Evolutionary conservation across 805 yeast species (phyloP).

Genomic region (Tetrapisispora namnaoensis): DNA sequence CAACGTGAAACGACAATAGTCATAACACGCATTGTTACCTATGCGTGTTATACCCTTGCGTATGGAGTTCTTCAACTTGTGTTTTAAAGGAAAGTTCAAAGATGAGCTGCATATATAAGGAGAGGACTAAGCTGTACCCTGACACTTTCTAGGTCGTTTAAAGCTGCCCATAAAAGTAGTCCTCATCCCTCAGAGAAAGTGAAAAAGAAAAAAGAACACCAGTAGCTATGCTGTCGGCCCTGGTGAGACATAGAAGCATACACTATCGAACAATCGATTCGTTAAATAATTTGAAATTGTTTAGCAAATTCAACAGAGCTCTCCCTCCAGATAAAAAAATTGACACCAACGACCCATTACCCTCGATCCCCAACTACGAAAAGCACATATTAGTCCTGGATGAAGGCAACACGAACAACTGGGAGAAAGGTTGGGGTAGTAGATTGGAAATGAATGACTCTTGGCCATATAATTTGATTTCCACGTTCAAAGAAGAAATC

Average conservation of each 20-base stretch:
- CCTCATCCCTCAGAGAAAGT: no score
- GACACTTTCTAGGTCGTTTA: no score
- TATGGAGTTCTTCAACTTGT: no score
- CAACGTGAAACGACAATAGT: no score
- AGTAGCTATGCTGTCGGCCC: no score
- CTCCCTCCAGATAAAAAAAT: slow-evolving; percentile 9
- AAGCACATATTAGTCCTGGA: slow-evolving; percentile 18
- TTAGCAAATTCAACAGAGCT: slow-evolving; percentile 7
- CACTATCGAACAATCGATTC: neutral
- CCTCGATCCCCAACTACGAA: slow-evolving; percentile 15
- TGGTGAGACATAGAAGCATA: neutral
- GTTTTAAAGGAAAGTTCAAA: no score
- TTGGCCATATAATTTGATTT: slow-evolving; percentile 19
- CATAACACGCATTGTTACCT: no score
- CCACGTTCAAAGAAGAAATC: slow-evolving; percentile 9
- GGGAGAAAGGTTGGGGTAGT: slow-evolving; percentile 18
- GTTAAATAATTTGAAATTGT: neutral
- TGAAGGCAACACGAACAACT: slow-evolving; percentile 4
- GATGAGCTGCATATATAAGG: no score
- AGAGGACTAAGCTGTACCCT: no score
- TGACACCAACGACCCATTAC: slow-evolving; percentile 8
- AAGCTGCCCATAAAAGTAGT: no score
- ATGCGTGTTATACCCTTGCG: no score
- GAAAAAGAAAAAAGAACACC: no score
- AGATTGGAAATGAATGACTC: slow-evolving; percentile 15